Evolutionary conservation across 352 stramenopile species (phyloP), one percentile per base, ranked within the genome.

Genomic region (Phytophthora megakarya): DNA sequence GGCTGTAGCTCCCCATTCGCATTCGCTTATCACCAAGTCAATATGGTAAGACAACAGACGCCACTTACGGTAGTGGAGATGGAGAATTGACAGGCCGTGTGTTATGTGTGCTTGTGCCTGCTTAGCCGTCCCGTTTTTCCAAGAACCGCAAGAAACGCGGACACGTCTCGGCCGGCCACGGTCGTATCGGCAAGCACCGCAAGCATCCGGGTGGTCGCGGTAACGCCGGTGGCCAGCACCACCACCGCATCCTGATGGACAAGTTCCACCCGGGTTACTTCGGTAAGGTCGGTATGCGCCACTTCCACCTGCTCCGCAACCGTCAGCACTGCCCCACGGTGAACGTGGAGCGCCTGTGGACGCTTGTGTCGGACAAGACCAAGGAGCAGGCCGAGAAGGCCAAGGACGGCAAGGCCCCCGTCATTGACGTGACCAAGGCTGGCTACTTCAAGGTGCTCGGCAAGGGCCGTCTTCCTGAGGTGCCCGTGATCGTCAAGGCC

Each of bases 261-360:
- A 99, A 99, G 89, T 99, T 98, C 81, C 97, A 99, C 79, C 97
- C 98, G 81, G 98, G 98, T 97, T 99, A 99, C 91, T 99, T 99
- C 75, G 98, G 98, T 95, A 99, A 99, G 90, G 97, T 99, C 65
- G 98, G 98, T 97, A 99, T 99, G 98, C 93, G 98, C 72, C 97
- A 98, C 57, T 99, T 99, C 84, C 98, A 99, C 78, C 42, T 98
- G 52, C 86, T 99, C 65, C 89, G 88, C 61, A 99, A 99, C 88
- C 85, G 96, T 55, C 84, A 86, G 60, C 98, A 98, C 91, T 99
- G 96, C 80, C 97, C 97, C 42, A 99, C 96, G 26, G 87, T 99
- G 65, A 99, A 99, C 86, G 75, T 99, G 71, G 98, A 99, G 85
- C 98, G 98, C 78, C 85, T 99, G 57, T 99, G 98, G 96, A 99